Percentiles rank a stretch among this genome's conserved stretches.
phyloP scores from a whole-genome alignment of 2,329 filamentous ascomycete genomes.

The Epichloe coenophiala region DNA sequence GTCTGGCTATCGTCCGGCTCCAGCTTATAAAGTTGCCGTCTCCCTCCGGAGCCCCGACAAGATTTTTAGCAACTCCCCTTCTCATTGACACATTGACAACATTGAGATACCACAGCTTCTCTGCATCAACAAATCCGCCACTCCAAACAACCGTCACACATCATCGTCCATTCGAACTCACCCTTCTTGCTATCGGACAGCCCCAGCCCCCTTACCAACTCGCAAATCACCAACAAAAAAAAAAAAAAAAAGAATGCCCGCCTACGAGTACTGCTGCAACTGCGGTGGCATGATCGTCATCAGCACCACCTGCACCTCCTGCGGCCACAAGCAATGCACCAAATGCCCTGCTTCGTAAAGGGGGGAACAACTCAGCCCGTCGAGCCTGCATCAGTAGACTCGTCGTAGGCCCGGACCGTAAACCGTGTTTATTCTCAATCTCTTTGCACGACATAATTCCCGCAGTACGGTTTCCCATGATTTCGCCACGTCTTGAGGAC shows the following conservation, averaged over 20 bases:
- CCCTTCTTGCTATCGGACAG: not conserved
- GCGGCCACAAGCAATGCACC: constrained; percentile 36
- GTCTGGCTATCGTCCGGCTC: not conserved
- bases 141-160: not conserved
- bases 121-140: too few species aligned
- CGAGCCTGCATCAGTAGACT: too few species aligned
- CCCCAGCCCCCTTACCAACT: not conserved
- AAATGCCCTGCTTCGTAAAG: constrained; percentile 22
- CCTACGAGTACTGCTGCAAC: constrained; percentile 40
- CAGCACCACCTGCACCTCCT: constrained; percentile 38
- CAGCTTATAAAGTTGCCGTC: not conserved
- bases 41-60: not conserved
- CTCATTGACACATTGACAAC: not conserved
- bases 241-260: constrained; percentile 21
- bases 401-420: too few species aligned
- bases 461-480: not conserved
- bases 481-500: too few species aligned
- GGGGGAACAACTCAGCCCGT: too few species aligned
- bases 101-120: too few species aligned
- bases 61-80: not conserved
- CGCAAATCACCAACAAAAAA: not conserved
- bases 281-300: constrained; percentile 44
- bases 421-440: not conserved
- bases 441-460: not conserved
- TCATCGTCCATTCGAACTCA: not conserved